These are phyloP conservation scores for Sporothrix protearum DNA, from an alignment of 2,329 filamentous ascomycete species.

Conservation along the genomic window DNA sequence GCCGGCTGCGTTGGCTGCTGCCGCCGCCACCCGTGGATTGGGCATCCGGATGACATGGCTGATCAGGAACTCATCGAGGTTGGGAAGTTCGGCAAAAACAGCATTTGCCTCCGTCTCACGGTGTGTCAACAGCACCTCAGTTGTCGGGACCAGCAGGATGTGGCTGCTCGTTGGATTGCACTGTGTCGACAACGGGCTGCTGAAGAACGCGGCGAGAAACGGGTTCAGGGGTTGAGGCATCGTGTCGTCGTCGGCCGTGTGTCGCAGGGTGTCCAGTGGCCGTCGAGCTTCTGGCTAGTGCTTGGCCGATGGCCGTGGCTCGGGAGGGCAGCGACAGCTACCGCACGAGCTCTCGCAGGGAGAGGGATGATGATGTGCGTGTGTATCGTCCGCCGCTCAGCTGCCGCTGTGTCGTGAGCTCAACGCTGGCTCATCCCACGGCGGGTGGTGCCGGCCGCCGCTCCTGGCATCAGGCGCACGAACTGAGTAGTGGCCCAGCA, in stretches of 20 bases:
- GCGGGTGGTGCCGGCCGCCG: constrained; percentile 21
- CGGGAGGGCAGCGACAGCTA: background rate
- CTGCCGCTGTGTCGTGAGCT: constrained; percentile 29
- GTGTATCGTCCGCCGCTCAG: constrained; percentile 29
- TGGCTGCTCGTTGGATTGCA: constrained; percentile 89
- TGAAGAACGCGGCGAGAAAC: constrained; percentile 97
- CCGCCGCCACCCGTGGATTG: constrained; percentile 41
- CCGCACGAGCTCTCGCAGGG: background rate
- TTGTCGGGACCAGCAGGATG: constrained; percentile 88
- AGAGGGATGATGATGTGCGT: background rate
- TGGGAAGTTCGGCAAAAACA: constrained; percentile 73
- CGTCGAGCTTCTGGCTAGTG: background rate
- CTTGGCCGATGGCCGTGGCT: background rate
- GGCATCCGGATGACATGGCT: constrained; percentile 94
- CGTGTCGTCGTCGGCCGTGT: background rate
- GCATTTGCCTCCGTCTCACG: constrained; percentile 79
- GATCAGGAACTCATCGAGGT: constrained; percentile 88
- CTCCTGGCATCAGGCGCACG: constrained; percentile 21
- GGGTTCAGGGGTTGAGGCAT: constrained; percentile 74
- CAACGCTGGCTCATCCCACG: constrained; percentile 13
- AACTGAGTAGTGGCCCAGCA: background rate
- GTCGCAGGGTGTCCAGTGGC: background rate
- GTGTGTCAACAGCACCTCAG: constrained; percentile 82
- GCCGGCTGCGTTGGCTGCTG: constrained; percentile 47
- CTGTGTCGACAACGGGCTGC: constrained; percentile 86